Evolutionary conservation across 345 rosid species (phyloP).

Genomic region (Eucalyptus brandiana): DNA sequence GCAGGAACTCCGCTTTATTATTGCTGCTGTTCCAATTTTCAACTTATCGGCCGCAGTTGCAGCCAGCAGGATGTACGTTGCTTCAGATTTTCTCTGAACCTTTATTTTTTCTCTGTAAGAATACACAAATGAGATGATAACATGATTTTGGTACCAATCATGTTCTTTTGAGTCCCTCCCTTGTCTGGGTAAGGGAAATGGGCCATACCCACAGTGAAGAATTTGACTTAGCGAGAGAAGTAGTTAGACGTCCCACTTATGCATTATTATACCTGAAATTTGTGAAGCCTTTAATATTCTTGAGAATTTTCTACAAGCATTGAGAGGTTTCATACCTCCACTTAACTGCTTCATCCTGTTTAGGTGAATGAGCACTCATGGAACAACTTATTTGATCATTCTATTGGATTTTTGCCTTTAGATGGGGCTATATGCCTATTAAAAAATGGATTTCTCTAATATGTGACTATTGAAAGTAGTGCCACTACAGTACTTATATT

Average conservation of each 20-base stretch:
- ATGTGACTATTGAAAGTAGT: neutral
- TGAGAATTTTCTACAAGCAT: neutral
- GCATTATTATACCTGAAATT: neutral
- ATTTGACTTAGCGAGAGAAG: neutral
- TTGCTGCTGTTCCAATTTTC: slow-evolving; percentile 85
- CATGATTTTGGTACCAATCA: neutral
- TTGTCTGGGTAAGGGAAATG: neutral
- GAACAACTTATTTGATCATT: neutral
- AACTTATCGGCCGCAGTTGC: slow-evolving; percentile 92
- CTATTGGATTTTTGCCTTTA: neutral
- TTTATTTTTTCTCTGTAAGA: neutral
- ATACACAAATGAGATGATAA: neutral
- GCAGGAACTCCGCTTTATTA: slow-evolving; percentile 96
- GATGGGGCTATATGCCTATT: neutral
- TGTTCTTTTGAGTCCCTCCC: neutral
- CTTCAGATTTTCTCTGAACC: neutral
- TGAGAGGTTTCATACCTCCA: neutral
- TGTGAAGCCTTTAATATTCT: neutral
- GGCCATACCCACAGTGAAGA: neutral
- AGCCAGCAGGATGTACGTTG: slow-evolving; percentile 75
- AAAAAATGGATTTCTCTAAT: neutral
- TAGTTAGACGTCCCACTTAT: neutral
- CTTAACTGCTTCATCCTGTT: neutral
- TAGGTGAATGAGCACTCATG: neutral
- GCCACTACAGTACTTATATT: neutral